Percentiles rank a stretch among this genome's conserved stretches.
Evolutionary conservation across 139 green algal species (phyloP).

Genomic region (Asterochloris erici): DNA sequence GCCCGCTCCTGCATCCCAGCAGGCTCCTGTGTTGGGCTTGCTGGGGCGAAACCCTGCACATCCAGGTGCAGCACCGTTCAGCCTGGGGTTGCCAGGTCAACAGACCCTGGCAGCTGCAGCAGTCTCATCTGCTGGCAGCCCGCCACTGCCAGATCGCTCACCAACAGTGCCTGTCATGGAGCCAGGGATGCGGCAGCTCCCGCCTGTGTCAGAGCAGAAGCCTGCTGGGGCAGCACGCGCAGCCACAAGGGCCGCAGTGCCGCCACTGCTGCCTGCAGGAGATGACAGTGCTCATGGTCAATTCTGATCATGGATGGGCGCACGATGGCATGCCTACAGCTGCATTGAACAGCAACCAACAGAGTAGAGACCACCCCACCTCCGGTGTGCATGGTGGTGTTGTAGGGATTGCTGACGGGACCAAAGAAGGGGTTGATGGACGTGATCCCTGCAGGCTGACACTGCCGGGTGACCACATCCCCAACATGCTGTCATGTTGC

Average conservation of each 20-base stretch:
- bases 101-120: neutral
- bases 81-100: neutral
- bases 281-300: neutral
- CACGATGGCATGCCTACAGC: neutral
- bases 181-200: constrained; percentile 10
- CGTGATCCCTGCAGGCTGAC: neutral
- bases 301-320: neutral
- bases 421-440: constrained; percentile 11
- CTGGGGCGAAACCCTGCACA: neutral
- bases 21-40: neutral
- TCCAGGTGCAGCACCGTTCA: neutral
- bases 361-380: constrained; percentile 1
- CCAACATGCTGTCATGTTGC: too few species aligned
- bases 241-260: constrained; percentile 1
- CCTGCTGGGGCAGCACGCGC: neutral
- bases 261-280: constrained; percentile 18
- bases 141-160: neutral
- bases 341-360: neutral
- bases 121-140: neutral
- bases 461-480: too few species aligned
- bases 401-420: constrained; percentile 13
- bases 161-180: neutral
- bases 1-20: neutral
- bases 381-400: neutral
- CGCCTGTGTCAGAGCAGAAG: constrained; percentile 20